A percentile compares a stretch with the other conserved stretches of the same genome.
These are phyloP conservation scores for Chloris gayana DNA, from an alignment of 176 grass and related monocot species.

Conservation along the genomic window DNA sequence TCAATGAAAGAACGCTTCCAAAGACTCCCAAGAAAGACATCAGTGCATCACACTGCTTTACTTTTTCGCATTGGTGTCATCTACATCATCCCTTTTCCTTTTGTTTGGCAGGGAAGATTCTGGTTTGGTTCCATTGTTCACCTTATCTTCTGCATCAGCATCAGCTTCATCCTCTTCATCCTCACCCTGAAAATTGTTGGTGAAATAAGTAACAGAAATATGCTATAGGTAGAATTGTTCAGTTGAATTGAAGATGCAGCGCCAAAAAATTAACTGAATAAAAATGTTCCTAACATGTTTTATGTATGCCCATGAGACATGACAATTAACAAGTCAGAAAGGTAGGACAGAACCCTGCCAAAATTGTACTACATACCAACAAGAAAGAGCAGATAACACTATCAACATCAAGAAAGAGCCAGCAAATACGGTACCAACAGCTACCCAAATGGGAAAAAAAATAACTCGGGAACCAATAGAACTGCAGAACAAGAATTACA, in stretches of 20 bases:
- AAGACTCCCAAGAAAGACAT: not conserved
- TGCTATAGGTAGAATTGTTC: not conserved
- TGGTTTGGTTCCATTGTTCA: conserved; percentile 9
- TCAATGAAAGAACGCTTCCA: not conserved
- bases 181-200: conserved; percentile 25
- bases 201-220: not conserved
- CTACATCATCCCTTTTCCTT: conserved; percentile 52
- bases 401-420: not conserved
- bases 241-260: not conserved
- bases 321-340: not conserved
- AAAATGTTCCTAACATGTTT: not conserved
- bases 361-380: not conserved
- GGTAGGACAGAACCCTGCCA: not conserved
- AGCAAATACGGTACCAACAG: not conserved
- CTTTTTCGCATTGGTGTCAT: conserved; percentile 4
- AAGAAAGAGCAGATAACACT: not conserved
- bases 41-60: not conserved
- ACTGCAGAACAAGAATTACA: not conserved
- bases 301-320: not conserved
- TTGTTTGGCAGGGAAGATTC: conserved; percentile 43
- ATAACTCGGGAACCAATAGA: not conserved
- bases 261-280: not conserved
- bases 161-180: conserved; percentile 35
- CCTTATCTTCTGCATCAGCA: conserved; percentile 20
- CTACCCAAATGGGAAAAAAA: not conserved